These are phyloP conservation scores for Erodium maritimum DNA, from an alignment of 345 rosid species.

Conservation along the genomic window DNA sequence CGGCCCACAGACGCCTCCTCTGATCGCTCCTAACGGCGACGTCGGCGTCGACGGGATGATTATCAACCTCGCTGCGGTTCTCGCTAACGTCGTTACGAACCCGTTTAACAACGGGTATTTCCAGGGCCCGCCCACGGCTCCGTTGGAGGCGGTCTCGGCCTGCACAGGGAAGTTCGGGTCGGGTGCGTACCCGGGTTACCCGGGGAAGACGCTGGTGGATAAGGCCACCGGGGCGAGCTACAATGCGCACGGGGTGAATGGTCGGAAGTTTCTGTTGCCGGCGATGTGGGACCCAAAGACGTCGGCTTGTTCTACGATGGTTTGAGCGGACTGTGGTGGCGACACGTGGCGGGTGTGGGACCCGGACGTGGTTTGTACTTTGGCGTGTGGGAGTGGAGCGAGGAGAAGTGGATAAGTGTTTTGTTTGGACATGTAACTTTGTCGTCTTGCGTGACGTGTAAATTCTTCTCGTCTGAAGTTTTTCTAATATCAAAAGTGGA, in stretches of 20 bases:
- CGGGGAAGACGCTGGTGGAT: slow-evolving; percentile 57
- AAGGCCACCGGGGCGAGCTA: slow-evolving; percentile 63
- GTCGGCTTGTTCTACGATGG: slow-evolving; percentile 43
- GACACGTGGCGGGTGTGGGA: slow-evolving; percentile 11
- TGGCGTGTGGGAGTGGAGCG: not conserved
- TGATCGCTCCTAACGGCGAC: slow-evolving; percentile 79
- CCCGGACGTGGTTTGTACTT: not conserved
- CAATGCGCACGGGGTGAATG: slow-evolving; percentile 55
- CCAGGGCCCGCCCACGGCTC: slow-evolving; percentile 60
- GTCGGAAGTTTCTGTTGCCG: slow-evolving; percentile 65
- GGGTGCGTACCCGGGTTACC: slow-evolving; percentile 76
- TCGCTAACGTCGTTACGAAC: slow-evolving; percentile 72
- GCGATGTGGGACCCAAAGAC: slow-evolving; percentile 89
- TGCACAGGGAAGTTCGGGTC: slow-evolving; percentile 72
- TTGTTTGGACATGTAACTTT: not conserved
- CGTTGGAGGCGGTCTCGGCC: slow-evolving; percentile 63
- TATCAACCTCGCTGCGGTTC: slow-evolving; percentile 62
- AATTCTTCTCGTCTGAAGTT: not conserved
- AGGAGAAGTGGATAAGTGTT: not conserved
- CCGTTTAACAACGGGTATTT: slow-evolving; percentile 62
- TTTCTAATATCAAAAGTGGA: too few species aligned
- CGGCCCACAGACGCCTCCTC: slow-evolving; percentile 80
- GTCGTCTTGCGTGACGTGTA: not conserved
- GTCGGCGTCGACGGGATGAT: slow-evolving; percentile 91
- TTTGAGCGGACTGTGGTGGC: slow-evolving; percentile 6